A percentile compares a stretch with the other conserved stretches of the same genome.
These are phyloP conservation scores for Oryza officinalis DNA, from an alignment of 176 grass and related monocot species.

Conservation along the genomic window DNA sequence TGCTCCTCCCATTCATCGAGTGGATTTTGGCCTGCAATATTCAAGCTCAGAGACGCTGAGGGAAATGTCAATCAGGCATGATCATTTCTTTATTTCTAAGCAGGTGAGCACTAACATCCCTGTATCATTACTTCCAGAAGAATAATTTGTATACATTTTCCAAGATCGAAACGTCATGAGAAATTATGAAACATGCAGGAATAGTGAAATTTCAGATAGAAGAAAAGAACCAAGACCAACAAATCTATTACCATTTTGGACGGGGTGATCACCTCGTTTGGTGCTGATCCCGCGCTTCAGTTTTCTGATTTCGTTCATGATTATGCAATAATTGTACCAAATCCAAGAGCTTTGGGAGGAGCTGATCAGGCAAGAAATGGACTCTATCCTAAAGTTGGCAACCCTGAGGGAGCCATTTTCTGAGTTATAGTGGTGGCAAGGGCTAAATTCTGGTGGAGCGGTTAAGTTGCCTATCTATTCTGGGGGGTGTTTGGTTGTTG, in stretches of 20 bases:
- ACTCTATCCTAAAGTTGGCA: constrained; percentile 54
- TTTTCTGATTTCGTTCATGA: constrained; percentile 41
- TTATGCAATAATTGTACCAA: neutral
- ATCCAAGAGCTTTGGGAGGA: constrained; percentile 39
- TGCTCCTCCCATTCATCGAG: constrained; percentile 57
- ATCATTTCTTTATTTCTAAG: neutral
- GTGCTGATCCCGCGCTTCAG: constrained; percentile 44
- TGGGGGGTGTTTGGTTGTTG: constrained; percentile 42
- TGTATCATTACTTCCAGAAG: neutral
- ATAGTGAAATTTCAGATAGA: neutral
- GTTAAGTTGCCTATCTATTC: constrained; percentile 34
- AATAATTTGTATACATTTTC: neutral
- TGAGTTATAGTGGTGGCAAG: constrained; percentile 28
- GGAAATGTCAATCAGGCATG: neutral
- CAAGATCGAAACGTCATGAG: neutral
- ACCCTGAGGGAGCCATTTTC: constrained; percentile 19
- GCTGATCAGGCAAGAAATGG: constrained; percentile 26
- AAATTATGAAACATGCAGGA: neutral
- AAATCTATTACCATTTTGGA: constrained; percentile 33
- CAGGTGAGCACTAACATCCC: neutral
- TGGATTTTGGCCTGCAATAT: constrained; percentile 43
- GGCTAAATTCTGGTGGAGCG: constrained; percentile 11
- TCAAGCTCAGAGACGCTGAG: neutral
- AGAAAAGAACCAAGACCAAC: neutral
- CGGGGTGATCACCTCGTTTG: constrained; percentile 27